Evolutionary conservation across 192 early-diverging fungal genomes (phyloP), one percentile per base, ranked within the genome.

Genomic region (Coemansia sp.): DNA sequence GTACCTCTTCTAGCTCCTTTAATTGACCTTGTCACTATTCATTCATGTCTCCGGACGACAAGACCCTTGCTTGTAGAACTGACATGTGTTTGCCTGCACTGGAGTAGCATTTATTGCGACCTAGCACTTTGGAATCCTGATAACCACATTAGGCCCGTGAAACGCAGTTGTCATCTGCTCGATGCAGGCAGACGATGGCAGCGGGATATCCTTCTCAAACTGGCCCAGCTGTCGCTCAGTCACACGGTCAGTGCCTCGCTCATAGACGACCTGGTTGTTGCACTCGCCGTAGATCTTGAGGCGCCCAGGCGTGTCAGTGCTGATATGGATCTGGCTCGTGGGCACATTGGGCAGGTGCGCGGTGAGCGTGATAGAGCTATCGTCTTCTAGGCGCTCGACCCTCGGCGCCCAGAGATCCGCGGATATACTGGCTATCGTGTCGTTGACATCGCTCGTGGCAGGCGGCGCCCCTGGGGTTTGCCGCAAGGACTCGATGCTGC

Each of bases 171-270:
- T 65, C 56, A 77, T 73, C 59, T 65, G 74, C 55, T 70, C 75
- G 16, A 77, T 43, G 14, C 63, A 42, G 13, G 75, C 79, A 5
- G 48, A 42, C 0, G 59, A 52, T 25, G 79, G 79, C 18, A 82
- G 71, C 65, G 75, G 75, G 28, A 82, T 68, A 59, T 77, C 75
- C 61, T 82, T 82, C 64, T 82, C 79, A 16, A 82, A 68, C 75
- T 82, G 79, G 6, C 79, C 79, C 21, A 82, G 79, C 70, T 70
- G 70, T 8, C 68, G 63, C 68, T 76, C 79, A 26, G 74, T 73
- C 62, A 82, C 57, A 11, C 56, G 52, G 55, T 76, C 79, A 31
- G n/a, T 37, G n/a, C 68, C 75, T 21, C 62, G 61, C 34, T 68
- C 64, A 42, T 76, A 71, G 8, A 47, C 71, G 3, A 62, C 55